phyloP scores from a whole-genome alignment of 2,329 filamentous ascomycete genomes.

The Claviceps monticola region DNA sequence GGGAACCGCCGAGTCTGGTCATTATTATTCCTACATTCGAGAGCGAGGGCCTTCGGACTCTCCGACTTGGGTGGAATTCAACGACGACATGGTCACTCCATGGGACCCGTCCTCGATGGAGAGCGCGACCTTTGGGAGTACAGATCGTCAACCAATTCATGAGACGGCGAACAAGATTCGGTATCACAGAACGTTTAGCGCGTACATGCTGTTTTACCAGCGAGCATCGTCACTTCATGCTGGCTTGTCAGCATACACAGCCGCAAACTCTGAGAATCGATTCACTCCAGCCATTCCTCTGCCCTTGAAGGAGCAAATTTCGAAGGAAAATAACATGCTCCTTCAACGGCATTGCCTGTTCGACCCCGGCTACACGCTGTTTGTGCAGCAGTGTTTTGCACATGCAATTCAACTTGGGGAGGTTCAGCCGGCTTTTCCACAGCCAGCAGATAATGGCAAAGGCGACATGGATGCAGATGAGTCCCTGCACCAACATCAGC shows the following conservation, averaged over 20 bases:
- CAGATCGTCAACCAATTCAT: conserved; percentile 34
- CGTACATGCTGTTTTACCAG: conserved; percentile 98
- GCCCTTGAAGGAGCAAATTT: conserved; percentile 44
- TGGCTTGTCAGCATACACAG: background rate
- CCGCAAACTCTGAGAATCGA: background rate
- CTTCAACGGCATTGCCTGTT: conserved; percentile 68
- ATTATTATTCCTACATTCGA: conserved; percentile 93
- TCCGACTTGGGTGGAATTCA: conserved; percentile 75
- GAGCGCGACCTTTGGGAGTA: conserved; percentile 66
- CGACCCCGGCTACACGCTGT: conserved; percentile 55
- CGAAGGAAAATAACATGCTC: conserved; percentile 56
- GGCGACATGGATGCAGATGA: background rate
- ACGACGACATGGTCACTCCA: conserved; percentile 66
- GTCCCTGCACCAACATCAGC: conserved; percentile 12
- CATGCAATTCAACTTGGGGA: conserved; percentile 37
- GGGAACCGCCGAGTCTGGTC: conserved; percentile 83
- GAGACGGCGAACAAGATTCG: conserved; percentile 27
- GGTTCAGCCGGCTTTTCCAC: background rate
- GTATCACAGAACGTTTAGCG: conserved; percentile 65
- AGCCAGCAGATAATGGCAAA: conserved; percentile 1
- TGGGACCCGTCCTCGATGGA: conserved; percentile 68
- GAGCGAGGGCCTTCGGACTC: conserved; percentile 48
- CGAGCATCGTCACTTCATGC: conserved; percentile 51
- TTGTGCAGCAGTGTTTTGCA: conserved; percentile 49
- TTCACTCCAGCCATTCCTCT: conserved; percentile 31